These are phyloP conservation scores for Colletotrichum simmondsii DNA, from an alignment of 2,329 filamentous ascomycete genomes.

Conservation along the genomic window DNA sequence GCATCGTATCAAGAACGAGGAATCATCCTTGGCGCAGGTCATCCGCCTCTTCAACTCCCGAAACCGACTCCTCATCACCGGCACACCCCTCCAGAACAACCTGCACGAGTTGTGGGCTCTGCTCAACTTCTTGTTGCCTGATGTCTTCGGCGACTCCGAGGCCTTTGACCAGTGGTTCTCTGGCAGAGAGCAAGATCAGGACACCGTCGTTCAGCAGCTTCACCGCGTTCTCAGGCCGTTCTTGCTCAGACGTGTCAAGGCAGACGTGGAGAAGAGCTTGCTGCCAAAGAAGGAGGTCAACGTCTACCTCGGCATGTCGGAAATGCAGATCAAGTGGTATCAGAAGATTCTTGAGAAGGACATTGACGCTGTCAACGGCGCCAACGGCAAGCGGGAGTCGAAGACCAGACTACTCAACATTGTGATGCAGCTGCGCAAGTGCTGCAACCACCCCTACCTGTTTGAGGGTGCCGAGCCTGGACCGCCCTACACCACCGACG, in stretches of 20 bases:
- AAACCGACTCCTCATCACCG: constrained; percentile 94
- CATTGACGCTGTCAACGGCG: constrained; percentile 97
- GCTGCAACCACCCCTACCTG: constrained; percentile 97
- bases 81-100: constrained; percentile 97
- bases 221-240: constrained; percentile 94
- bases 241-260: constrained; percentile 94
- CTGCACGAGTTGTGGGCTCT: constrained; percentile 97
- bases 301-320: constrained; percentile 96
- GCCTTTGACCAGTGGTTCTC: constrained; percentile 99
- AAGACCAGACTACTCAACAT: constrained; percentile 98
- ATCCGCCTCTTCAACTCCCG: constrained; percentile 96
- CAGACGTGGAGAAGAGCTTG: constrained; percentile 96
- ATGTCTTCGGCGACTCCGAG: constrained; percentile 96
- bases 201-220: constrained; percentile 94
- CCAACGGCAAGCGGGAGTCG: constrained; percentile 94
- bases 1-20: constrained; percentile 99
- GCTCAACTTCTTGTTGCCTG: constrained; percentile 96
- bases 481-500: constrained; percentile 97
- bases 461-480: constrained; percentile 98
- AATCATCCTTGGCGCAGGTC: constrained; percentile 95
- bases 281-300: constrained; percentile 98
- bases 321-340: constrained; percentile 99
- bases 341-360: constrained; percentile 99
- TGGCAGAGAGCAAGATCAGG: constrained; percentile 87
- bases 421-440: constrained; percentile 99